A percentile compares a stretch with the other conserved stretches of the same genome.
Evolutionary conservation across 2,329 filamentous ascomycete species (phyloP).

Genomic region (Didymella lethalis): DNA sequence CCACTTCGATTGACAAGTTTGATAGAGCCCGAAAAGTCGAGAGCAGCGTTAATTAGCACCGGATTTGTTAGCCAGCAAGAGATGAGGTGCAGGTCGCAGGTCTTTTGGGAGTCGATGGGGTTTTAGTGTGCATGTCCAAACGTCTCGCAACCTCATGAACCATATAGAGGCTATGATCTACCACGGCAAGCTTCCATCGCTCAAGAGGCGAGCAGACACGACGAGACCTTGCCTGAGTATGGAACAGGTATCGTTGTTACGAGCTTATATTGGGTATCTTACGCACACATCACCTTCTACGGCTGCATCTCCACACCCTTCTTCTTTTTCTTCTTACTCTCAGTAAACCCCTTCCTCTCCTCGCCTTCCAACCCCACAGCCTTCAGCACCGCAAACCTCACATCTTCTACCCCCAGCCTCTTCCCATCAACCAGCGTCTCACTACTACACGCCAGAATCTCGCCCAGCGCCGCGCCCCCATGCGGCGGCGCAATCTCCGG

Average conservation of each 20-base stretch:
- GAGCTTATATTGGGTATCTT: neutral
- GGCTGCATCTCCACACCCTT: constrained; percentile 2
- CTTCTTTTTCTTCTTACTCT: constrained; percentile 16
- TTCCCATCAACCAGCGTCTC: constrained; percentile 58
- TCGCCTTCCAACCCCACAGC: constrained; percentile 53
- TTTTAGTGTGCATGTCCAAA: no score
- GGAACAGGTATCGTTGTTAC: no score
- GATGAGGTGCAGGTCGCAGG: no score
- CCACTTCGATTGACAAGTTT: neutral
- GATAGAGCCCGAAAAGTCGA: no score
- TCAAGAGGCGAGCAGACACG: no score
- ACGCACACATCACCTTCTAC: neutral
- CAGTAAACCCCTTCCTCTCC: constrained; percentile 15
- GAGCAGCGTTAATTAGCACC: no score
- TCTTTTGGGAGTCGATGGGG: no score
- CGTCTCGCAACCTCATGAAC: no score
- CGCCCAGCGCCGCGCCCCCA: constrained; percentile 58
- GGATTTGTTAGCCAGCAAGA: no score
- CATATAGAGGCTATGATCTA: no score
- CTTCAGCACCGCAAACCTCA: constrained; percentile 70
- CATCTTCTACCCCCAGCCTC: constrained; percentile 66
- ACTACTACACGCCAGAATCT: constrained; percentile 67
- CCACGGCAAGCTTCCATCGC: no score
- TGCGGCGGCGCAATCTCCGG: constrained; percentile 46
- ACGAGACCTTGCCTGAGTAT: no score